These are phyloP conservation scores for Phialophora verrucosa DNA, from an alignment of 2,329 filamentous ascomycete genomes.

Conservation along the genomic window DNA sequence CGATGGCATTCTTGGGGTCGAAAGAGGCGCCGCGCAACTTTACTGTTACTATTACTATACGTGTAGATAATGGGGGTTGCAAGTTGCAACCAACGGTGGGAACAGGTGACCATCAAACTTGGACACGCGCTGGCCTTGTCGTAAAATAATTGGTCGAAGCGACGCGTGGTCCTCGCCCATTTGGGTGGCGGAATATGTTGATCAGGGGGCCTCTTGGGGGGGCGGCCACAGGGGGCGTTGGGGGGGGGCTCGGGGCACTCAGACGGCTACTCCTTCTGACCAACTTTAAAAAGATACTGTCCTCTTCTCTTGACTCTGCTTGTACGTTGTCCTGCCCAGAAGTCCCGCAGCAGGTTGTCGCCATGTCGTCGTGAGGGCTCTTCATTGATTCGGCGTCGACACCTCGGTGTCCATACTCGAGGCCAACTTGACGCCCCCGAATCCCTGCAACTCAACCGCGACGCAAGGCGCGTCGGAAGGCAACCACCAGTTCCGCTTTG, in stretches of 20 bases:
- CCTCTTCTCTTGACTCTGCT: constrained; percentile 8
- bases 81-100: background rate
- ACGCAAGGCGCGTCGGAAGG: constrained; percentile 3
- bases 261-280: background rate
- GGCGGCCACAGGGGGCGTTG: background rate
- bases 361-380: background rate
- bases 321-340: background rate
- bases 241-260: background rate
- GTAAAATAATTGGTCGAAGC: constrained; percentile 2
- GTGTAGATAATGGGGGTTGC: background rate
- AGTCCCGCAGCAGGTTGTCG: background rate
- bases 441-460: background rate
- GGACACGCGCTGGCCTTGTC: background rate
- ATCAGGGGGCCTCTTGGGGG: constrained; percentile 6
- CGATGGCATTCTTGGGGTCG: background rate
- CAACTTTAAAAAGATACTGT: constrained; percentile 9
- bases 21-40: background rate
- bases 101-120: background rate
- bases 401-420: background rate
- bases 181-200: background rate
- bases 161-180: constrained; percentile 1
- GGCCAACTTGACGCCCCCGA: background rate
- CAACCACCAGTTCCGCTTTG: background rate
- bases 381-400: background rate
- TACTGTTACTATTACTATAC: background rate